Conservation (phyloP, 164 flowering plant species). For the Vitis cinerea region DNA sequence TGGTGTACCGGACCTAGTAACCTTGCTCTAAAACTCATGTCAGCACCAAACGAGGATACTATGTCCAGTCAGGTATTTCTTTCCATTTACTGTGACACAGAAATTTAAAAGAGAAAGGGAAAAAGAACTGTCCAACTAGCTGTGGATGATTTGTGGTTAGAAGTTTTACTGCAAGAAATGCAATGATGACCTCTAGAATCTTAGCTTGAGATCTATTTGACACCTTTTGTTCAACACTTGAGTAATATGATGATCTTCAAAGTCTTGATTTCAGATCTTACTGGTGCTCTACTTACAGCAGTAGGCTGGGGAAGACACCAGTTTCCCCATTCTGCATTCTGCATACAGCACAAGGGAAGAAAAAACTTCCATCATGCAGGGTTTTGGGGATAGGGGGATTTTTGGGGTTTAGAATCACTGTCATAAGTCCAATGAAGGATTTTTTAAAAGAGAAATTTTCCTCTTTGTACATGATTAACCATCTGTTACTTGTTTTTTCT, state of each 20-base stretch:
- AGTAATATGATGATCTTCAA: background rate
- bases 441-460: no score
- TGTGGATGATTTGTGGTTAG: background rate
- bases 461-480: no score
- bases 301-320: background rate
- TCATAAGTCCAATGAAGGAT: no score
- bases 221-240: background rate
- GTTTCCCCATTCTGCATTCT: background rate
- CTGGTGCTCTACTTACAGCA: background rate
- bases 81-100: background rate
- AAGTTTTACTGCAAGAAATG: background rate
- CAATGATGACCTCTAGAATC: background rate
- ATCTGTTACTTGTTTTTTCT: no score
- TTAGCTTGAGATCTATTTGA: no score
- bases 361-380: no score
- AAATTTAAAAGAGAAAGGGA: background rate
- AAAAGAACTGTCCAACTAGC: no score
- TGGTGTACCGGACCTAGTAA: background rate
- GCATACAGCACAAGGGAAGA: background rate
- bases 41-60: conserved; percentile 48
- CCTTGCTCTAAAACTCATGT: conserved; percentile 30
- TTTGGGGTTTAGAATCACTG: no score
- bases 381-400: no score
- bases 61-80: conserved; percentile 41
- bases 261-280: background rate